A percentile compares a stretch with the other conserved stretches of the same genome.
phyloP scores from a whole-genome alignment of 192 early-diverging fungal species.

The Fimicolochytrium jonesii region DNA sequence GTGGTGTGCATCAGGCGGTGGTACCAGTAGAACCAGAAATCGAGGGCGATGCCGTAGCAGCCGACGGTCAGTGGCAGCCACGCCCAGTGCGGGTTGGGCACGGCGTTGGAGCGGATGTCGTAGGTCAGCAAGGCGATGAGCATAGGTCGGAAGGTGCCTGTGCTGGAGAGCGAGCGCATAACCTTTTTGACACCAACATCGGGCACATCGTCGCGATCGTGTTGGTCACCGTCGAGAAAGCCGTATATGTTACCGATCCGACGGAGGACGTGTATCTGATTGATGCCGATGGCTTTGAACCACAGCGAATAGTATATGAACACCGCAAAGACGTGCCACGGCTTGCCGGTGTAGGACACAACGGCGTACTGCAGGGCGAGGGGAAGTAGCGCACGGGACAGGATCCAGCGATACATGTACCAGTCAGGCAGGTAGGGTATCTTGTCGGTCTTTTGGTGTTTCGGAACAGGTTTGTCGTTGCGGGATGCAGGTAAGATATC shows the following conservation, averaged over 20 bases:
- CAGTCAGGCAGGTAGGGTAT: slow-evolving; percentile 11
- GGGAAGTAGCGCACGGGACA: slow-evolving; percentile 2
- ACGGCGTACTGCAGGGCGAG: slow-evolving; percentile 4
- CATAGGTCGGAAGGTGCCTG: not conserved
- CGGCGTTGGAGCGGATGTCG: not conserved
- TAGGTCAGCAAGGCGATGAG: not conserved
- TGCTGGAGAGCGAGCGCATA: not conserved
- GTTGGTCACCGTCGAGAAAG: slow-evolving; percentile 10
- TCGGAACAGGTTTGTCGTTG: not conserved
- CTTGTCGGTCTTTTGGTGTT: not conserved
- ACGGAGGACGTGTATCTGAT: not conserved
- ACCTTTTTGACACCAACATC: not conserved
- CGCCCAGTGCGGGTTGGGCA: slow-evolving; percentile 5
- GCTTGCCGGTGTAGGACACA: not conserved
- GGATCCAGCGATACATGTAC: slow-evolving; percentile 12
- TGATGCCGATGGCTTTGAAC: slow-evolving; percentile 6
- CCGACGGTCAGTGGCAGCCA: slow-evolving; percentile 8
- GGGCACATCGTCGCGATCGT: slow-evolving; percentile 9
- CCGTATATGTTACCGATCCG: slow-evolving; percentile 6
- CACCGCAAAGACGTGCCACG: slow-evolving; percentile 1
- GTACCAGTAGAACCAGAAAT: slow-evolving; percentile 16
- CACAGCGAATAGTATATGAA: not conserved
- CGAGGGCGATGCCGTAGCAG: slow-evolving; percentile 2
- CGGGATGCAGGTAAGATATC: slow-evolving; percentile 1
- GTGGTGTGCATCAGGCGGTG: slow-evolving; percentile 5